Base-by-base conservation (phyloP, 352 stramenopile species). In the Pythium phragmiticola region DNA sequence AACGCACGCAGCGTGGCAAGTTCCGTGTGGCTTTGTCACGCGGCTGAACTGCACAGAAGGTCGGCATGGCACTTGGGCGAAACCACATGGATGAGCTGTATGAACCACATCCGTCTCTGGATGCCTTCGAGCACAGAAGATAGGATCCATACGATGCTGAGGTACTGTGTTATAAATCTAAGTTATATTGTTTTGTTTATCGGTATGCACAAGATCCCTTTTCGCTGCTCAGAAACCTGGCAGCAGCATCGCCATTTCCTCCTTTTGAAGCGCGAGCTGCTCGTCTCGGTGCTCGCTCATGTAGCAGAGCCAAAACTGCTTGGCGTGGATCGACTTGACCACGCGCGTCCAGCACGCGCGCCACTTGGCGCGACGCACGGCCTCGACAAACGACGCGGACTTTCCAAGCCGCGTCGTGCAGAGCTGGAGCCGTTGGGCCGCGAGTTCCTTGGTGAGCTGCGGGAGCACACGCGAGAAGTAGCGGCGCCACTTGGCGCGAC, bases 241-340 rank as follows among this genome's bases (percentile, higher is more conserved):
- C 23, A 68, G 45, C 21, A 68, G 61, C 53, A 68, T 58, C 2
- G 53, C 61, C 53, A 63, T 48, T 37, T 68, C 61, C 7, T 59
- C 53, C 17, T 46, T 11, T 4, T 41, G 41, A 5, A 68, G 37
- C 45, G 55, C 61, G 46, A 30, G 37, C 37, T 54, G 61, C 53
- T 68, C 61, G 13, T 48, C 61, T 12, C 45, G 34, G 61, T 62
- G 34, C 36, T 68, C 53, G 26, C 36, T 49, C 6, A 17, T 16
- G 30, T 68, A 68, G 11, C n/a, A 28, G 36, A 68, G 21, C 61
- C 61, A 68, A 16, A 68, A 68, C 45, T 57, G 41, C 33, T 63
- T 68, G 33, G 36, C 39, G n/a, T 43, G 61, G 14, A 68, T 28
- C 17, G 34, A 28, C 19, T 34, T 46, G 21, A 59, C 36, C 36